Base-by-base conservation (phyloP, 2,329 filamentous ascomycete genomes). In the Thelonectria rubi region DNA sequence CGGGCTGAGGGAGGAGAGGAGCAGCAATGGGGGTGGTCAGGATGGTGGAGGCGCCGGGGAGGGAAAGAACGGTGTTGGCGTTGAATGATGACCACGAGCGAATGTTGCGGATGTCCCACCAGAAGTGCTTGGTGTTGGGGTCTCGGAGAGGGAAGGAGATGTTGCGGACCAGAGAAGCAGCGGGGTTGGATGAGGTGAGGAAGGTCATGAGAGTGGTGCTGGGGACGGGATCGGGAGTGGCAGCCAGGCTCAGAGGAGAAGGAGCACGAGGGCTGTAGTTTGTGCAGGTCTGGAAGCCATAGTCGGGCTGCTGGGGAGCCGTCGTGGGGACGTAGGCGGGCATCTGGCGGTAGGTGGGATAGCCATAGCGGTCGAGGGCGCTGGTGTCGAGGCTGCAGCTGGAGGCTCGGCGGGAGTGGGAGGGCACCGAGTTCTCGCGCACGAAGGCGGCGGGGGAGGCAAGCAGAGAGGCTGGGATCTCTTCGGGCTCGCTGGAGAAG, bases 81-180 rank as follows among this genome's bases (percentile, higher is more conserved):
- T 87, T 92, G 84, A 97, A 97, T 69, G 87, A 85, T 53, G 85
- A 86, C 94, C 94, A 97, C 64, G 88, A 85, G 65, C 92, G 88
- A 67, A 97, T 83, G 75, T 96, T 94, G 69, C 94, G 91, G 60
- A 97, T 86, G 73, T 98, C 94, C 91, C 93, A 97, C 94, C 94
- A 98, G 77, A 94, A 97, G 80, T 97, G 89, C 76, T 90, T 92
- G 71, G 85, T 90, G 77, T 84, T 86, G 72, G 84, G 88, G 75
- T 88, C 91, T 65, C 82, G 86, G 72, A 83, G 81, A 66, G 79
- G 88, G 74, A 90, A 89, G 62, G 90, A 91, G 68, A 94, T 86
- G 68, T 90, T 91, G 72, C 90, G 90, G 39, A 97, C 92, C 34
- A 97, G 82, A 42, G 90, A 90, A 17, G 94, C 91, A 20, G 92